These are phyloP conservation scores for Piromyces finnis DNA, from an alignment of 192 early-diverging fungal species.

Conservation along the genomic window DNA sequence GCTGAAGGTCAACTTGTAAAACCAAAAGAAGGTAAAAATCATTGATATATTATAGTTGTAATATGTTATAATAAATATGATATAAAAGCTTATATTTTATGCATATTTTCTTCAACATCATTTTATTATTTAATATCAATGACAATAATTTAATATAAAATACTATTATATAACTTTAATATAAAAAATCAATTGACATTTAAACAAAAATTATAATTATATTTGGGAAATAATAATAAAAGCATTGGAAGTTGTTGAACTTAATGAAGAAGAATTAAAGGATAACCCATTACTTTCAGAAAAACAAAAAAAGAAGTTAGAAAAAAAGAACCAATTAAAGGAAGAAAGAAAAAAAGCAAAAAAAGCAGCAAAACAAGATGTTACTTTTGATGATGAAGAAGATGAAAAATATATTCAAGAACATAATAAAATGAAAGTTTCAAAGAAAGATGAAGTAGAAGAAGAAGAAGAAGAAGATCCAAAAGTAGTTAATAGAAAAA, in stretches of 20 bases:
- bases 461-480: background rate
- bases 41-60: slow-evolving; percentile 4
- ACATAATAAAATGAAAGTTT: background rate
- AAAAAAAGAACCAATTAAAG: slow-evolving; percentile 23
- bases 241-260: slow-evolving; percentile 5
- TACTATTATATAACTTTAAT: too few relatives aligned
- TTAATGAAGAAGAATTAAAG: background rate
- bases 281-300: slow-evolving; percentile 9
- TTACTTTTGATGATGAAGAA: background rate
- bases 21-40: slow-evolving; percentile 12
- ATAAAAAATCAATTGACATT: too few relatives aligned
- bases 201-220: too few relatives aligned
- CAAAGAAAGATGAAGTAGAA: background rate
- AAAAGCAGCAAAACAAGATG: slow-evolving; percentile 2
- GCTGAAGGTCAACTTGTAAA: slow-evolving; percentile 32
- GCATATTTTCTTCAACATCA: too few relatives aligned
- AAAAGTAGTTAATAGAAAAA: background rate
- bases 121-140: too few relatives aligned
- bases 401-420: background rate
- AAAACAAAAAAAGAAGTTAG: slow-evolving; percentile 31
- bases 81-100: too few relatives aligned
- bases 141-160: too few relatives aligned
- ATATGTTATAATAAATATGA: too few relatives aligned
- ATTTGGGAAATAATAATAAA: slow-evolving; percentile 6
- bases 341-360: slow-evolving; percentile 6